Conservation (phyloP, 1,284 basidiomycete species). For the Ganoderma resinaceum region DNA sequence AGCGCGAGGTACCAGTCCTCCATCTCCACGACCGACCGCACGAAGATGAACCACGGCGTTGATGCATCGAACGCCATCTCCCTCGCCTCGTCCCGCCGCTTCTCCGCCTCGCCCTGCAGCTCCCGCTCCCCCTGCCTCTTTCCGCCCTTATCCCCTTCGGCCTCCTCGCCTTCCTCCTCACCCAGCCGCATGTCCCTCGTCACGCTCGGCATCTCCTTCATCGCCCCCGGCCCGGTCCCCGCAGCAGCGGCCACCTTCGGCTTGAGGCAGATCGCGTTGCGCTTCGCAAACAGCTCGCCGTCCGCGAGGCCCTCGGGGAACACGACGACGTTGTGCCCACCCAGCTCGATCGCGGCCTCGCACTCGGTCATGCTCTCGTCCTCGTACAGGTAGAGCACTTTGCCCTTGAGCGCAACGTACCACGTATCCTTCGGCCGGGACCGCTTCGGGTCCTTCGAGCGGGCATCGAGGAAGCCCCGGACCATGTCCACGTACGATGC, state of each 20-base stretch:
- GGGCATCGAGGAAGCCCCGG: constrained; percentile 74
- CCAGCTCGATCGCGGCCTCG: constrained; percentile 84
- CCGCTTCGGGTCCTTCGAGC: constrained; percentile 80
- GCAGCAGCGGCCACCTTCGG: constrained; percentile 46
- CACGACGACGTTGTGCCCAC: constrained; percentile 75
- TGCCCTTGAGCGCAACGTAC: constrained; percentile 89
- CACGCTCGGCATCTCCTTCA: constrained; percentile 53
- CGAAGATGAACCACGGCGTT: constrained; percentile 90
- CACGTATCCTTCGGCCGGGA: constrained; percentile 88
- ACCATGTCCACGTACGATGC: constrained; percentile 75
- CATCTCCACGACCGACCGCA: constrained; percentile 85
- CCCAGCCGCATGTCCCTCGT: constrained; percentile 61
- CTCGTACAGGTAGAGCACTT: constrained; percentile 90
- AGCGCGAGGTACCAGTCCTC: constrained; percentile 97
- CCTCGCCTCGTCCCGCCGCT: constrained; percentile 50
- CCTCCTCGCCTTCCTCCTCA: constrained; percentile 46
- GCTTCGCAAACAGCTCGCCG: constrained; percentile 88
- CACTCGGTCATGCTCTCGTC: constrained; percentile 89
- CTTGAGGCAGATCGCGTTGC: constrained; percentile 85
- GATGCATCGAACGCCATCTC: constrained; percentile 58
- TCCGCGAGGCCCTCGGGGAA: constrained; percentile 78
- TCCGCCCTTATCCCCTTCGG: constrained; percentile 45
- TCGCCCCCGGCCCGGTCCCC: constrained; percentile 18
- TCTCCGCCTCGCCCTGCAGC: constrained; percentile 51
- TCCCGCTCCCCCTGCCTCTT: constrained; percentile 50